Percentiles rank a stretch among this genome's conserved stretches.
Evolutionary conservation across 2,329 filamentous ascomycete genomes (phyloP).

Genomic region (Aspergillus japonicus): DNA sequence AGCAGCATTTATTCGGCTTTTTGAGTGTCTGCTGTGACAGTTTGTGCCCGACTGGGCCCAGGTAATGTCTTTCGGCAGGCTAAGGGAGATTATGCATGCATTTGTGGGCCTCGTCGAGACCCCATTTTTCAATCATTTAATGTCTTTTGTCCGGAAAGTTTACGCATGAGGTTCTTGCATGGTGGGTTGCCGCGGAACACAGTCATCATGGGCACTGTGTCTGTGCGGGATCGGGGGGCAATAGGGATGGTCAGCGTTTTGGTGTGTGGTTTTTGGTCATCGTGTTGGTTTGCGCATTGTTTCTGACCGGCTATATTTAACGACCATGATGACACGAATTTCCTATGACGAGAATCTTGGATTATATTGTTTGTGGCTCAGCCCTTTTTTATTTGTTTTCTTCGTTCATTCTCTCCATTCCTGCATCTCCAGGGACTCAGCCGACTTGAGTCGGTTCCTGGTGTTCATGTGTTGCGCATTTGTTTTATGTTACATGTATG

Average conservation of each 20-base stretch:
- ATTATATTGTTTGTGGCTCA: constrained; percentile 19
- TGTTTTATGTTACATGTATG: constrained; percentile 12
- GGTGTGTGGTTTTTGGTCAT: constrained; percentile 20
- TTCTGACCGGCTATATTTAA: constrained; percentile 27
- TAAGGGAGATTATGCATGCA: not conserved
- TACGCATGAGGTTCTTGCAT: not conserved
- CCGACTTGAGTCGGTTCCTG: not conserved
- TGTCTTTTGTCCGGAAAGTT: constrained; percentile 7
- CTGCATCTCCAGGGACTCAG: constrained; percentile 8
- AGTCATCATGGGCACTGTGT: constrained; percentile 14
- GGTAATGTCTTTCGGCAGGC: not conserved
- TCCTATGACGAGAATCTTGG: constrained; percentile 24
- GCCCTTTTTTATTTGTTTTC: not conserved
- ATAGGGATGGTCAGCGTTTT: constrained; percentile 19
- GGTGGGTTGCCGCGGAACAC: not conserved
- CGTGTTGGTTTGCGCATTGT: constrained; percentile 18
- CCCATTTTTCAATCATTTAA: not conserved
- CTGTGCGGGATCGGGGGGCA: constrained; percentile 9
- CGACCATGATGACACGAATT: constrained; percentile 41
- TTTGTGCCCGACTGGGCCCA: not conserved
- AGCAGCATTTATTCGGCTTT: not conserved
- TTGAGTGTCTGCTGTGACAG: not conserved
- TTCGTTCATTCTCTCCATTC: constrained; percentile 9
- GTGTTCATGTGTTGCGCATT: not conserved
- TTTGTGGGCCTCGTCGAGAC: not conserved